Evolutionary conservation across 192 early-diverging fungal genomes (phyloP).

Genomic region (Backusella mclennaniae): DNA sequence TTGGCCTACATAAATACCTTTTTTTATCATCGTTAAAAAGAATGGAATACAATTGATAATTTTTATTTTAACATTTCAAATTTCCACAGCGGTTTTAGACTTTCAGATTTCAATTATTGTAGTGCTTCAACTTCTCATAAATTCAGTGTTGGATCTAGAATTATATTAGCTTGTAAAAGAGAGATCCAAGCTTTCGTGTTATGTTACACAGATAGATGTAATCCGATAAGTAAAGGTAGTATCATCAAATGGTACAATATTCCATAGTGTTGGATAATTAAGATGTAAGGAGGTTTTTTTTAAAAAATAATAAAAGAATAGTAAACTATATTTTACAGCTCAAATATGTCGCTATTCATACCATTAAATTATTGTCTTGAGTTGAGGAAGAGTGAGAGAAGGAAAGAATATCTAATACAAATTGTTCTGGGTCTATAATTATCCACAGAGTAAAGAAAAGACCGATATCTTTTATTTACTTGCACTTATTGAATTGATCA

Average conservation of each 20-base stretch:
- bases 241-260: neutral
- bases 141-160: neutral
- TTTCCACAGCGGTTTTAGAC: too few relatives aligned
- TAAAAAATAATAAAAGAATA: neutral
- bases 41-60: too few relatives aligned
- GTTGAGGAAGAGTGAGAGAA: neutral
- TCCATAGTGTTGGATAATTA: neutral
- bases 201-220: neutral
- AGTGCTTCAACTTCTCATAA: too few relatives aligned
- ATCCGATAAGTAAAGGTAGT: neutral
- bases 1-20: too few relatives aligned
- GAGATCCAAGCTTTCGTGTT: neutral
- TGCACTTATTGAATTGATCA: neutral
- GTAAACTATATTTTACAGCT: neutral
- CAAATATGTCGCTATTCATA: neutral
- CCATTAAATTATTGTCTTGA: neutral
- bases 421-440: neutral
- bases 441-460: neutral
- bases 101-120: too few relatives aligned
- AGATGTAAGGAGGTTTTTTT: neutral
- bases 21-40: too few relatives aligned
- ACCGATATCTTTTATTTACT: neutral
- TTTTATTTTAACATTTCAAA: too few relatives aligned
- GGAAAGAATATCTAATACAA: neutral
- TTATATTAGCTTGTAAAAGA: neutral